Evolutionary conservation across 2,329 filamentous ascomycete species (phyloP).

Genomic region (Trichophaea hybrida): DNA sequence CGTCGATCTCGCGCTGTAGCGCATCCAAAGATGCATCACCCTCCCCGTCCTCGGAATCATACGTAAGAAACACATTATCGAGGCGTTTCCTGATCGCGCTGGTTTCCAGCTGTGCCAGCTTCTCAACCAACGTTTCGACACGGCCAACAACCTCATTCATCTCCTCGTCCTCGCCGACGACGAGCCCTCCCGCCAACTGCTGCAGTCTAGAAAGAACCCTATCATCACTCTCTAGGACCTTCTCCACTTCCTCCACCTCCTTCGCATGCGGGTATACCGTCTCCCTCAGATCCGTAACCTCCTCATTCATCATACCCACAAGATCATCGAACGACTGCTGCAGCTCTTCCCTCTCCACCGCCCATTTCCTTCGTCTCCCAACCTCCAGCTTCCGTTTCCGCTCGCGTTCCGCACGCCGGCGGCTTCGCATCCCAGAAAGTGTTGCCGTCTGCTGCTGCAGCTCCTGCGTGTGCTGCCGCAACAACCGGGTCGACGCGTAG

Average conservation of each 20-base stretch:
- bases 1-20: constrained; percentile 16
- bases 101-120: background rate
- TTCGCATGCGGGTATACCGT: constrained; percentile 5
- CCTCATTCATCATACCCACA: constrained; percentile 18
- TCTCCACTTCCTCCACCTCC: constrained; percentile 11
- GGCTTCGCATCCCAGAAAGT: constrained; percentile 10
- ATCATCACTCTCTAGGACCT: constrained; percentile 20
- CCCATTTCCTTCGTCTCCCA: constrained; percentile 15
- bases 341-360: constrained; percentile 12
- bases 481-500: constrained; percentile 7
- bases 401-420: constrained; percentile 4
- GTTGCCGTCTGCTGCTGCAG: constrained; percentile 11
- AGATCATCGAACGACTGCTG: constrained; percentile 19
- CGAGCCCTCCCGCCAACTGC: constrained; percentile 13
- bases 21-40: constrained; percentile 8
- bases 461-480: constrained; percentile 16
- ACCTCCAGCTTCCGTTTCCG: constrained; percentile 11
- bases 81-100: constrained; percentile 11
- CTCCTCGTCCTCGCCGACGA: constrained; percentile 4
- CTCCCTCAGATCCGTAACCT: constrained; percentile 15
- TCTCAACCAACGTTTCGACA: background rate
- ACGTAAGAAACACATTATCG: constrained; percentile 11
- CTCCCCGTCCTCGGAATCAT: background rate
- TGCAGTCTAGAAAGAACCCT: constrained; percentile 16
- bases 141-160: constrained; percentile 9